Evolutionary conservation across 768 basidiomycete species (phyloP), one percentile per base, ranked within the genome.

Genomic region (Calocybe gangraenosa): DNA sequence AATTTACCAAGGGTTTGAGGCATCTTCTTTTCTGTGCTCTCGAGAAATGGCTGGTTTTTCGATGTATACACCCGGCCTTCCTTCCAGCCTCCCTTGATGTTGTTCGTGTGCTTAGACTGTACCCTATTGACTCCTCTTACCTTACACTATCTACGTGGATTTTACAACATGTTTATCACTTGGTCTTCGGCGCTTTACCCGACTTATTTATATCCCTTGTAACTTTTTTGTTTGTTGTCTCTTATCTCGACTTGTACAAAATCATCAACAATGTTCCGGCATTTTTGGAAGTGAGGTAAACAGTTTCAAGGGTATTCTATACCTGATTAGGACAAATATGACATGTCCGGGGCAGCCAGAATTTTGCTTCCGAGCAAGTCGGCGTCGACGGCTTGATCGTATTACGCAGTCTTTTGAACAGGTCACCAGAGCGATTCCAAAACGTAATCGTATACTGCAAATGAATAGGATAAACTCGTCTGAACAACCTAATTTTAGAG

Each of bases 141-240:
- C 31, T 43, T 47, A 47, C 55, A 45, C 51, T 55, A 57, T 59
- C 57, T 61, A 60, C 64, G 60, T 65, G 63, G 63, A 60, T 58
- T 47, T 11, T 60, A 48, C 52, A 61, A 51, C 49, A 46, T 52
- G 57, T 43, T 20, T 40, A 51, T 46, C 48, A 57, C 48, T 50
- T 52, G 50, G 50, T 54, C 49, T 61, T 49, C 56, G 28, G 25
- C 19, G 18, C 60, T 57, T 58, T 58, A 53, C 55, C 33, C 54
- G 54, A 40, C 49, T 44, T 63, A 62, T 62, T 61, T 61, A 64
- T 59, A 47, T 54, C 45, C 38, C 49, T 43, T 48, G 47, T 48
- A 48, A 37, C 11, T 37, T 11, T 28, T 28, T 28, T 28, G 5
- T 28, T 28, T 28, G 20, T 32, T 35, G 34, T 18, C 34, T 18